phyloP scores from a whole-genome alignment of 352 stramenopile genomes.

The Phytophthora foliorum region DNA sequence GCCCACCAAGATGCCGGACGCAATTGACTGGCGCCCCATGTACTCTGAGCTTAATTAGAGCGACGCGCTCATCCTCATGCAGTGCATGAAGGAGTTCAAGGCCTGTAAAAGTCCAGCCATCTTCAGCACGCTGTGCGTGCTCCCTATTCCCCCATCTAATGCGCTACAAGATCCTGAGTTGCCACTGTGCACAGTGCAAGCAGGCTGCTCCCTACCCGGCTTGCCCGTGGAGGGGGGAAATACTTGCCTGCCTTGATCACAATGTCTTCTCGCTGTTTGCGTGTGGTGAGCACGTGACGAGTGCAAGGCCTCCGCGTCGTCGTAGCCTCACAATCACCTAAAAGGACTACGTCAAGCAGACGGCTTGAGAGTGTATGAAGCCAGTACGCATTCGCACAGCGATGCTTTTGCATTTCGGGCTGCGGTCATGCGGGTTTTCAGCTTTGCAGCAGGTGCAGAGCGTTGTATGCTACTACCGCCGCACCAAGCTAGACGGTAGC shows the following conservation, averaged over 20 bases:
- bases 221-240: slow-evolving; percentile 7
- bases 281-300: background rate
- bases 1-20: background rate
- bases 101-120: background rate
- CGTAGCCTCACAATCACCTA: background rate
- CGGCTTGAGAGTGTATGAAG: slow-evolving; percentile 4
- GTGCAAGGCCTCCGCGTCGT: background rate
- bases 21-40: background rate
- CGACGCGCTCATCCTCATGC: background rate
- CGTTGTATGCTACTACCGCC: slow-evolving; percentile 6
- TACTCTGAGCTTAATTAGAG: slow-evolving; percentile 9
- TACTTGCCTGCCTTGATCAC: slow-evolving; percentile 4
- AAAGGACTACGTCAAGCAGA: slow-evolving; percentile 2
- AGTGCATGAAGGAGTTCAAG: slow-evolving; percentile 26
- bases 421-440: background rate
- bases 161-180: slow-evolving; percentile 4
- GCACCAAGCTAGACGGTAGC: background rate
- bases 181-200: slow-evolving; percentile 5
- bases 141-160: slow-evolving; percentile 4
- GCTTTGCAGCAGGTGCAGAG: slow-evolving; percentile 7
- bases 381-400: slow-evolving; percentile 2
- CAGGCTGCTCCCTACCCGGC: slow-evolving; percentile 5
- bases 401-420: slow-evolving; percentile 6
- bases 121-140: slow-evolving; percentile 5
- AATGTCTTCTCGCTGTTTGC: slow-evolving; percentile 1